Evolutionary conservation across 495 filamentous ascomycete genomes (phyloP).

Genomic region (Trichoderma asperelloides): DNA sequence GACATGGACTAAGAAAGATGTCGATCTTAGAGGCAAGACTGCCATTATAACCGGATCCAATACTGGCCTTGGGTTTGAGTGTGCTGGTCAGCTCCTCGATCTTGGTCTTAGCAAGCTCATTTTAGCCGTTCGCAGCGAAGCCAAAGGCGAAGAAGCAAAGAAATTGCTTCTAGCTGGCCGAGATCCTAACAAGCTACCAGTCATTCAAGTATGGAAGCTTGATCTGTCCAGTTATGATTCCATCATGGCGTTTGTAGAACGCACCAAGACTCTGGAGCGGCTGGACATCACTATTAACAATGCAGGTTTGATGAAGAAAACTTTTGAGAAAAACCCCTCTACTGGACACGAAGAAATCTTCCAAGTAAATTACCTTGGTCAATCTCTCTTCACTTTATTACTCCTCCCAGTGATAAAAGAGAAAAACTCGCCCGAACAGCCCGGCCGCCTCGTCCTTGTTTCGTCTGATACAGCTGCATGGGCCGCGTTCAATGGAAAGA

Average conservation of each 20-base stretch:
- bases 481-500: constrained; percentile 18
- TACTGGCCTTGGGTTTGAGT: constrained; percentile 39
- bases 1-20: constrained; percentile 5
- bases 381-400: constrained; percentile 29
- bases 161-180: background rate
- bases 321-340: constrained; percentile 11
- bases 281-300: constrained; percentile 44
- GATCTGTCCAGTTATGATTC: constrained; percentile 41
- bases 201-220: constrained; percentile 43
- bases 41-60: constrained; percentile 45
- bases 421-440: constrained; percentile 12
- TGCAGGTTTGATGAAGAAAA: constrained; percentile 27
- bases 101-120: constrained; percentile 35
- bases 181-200: background rate
- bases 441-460: constrained; percentile 27
- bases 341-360: constrained; percentile 35
- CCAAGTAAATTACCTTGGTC: constrained; percentile 45
- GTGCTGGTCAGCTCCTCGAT: constrained; percentile 33
- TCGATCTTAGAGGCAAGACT: constrained; percentile 26
- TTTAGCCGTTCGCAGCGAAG: constrained; percentile 37
- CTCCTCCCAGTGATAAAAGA: constrained; percentile 27
- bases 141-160: constrained; percentile 29
- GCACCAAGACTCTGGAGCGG: constrained; percentile 22
- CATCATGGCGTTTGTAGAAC: constrained; percentile 30
- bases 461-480: constrained; percentile 25